These are phyloP conservation scores for Fraxinus velutina DNA, from an alignment of 305 asterid genomes.

Conservation along the genomic window DNA sequence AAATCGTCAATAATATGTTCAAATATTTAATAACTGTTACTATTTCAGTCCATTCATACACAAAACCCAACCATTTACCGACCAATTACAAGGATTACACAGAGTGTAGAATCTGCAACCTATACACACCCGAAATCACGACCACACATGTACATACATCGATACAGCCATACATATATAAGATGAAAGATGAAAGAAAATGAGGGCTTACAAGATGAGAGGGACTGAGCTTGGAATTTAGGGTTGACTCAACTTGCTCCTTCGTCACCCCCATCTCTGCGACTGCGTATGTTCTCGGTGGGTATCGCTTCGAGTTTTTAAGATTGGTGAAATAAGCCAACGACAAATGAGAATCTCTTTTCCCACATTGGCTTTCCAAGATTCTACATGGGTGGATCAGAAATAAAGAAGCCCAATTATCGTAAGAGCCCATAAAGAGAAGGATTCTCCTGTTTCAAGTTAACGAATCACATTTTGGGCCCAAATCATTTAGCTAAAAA, in stretches of 20 bases:
- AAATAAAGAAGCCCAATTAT: not conserved
- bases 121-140: not conserved
- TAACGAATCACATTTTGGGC: not conserved
- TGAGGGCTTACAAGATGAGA: conserved; percentile 50
- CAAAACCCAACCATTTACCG: not conserved
- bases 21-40: not conserved
- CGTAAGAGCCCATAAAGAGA: not conserved
- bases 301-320: conserved; percentile 5
- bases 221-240: conserved; percentile 50
- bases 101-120: not conserved
- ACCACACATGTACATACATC: not conserved
- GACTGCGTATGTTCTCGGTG: not conserved
- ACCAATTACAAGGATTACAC: not conserved
- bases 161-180: not conserved
- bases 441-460: not conserved
- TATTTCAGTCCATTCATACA: not conserved
- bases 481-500: not conserved
- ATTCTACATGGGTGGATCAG: not conserved
- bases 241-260: conserved; percentile 59
- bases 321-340: not conserved
- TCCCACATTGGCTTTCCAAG: not conserved
- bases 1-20: not conserved
- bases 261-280: conserved; percentile 55
- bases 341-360: not conserved
- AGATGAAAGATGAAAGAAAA: not conserved